Evolutionary conservation across 2,329 filamentous ascomycete species (phyloP).

Genomic region (Fusarium goolgardi): DNA sequence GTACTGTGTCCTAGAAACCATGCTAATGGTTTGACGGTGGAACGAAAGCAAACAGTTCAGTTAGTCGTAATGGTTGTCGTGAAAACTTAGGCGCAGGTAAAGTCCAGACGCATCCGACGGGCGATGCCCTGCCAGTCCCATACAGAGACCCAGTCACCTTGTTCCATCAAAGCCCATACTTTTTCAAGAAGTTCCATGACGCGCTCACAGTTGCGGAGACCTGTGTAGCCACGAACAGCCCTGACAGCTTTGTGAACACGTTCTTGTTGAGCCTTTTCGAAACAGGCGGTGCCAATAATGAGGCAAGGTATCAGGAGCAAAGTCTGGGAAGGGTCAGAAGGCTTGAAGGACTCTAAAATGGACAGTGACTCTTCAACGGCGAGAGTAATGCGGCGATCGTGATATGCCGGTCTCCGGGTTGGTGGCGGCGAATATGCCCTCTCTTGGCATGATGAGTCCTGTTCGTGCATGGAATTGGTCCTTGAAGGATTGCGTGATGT

Average conservation of each 20-base stretch:
- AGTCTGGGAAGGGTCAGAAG: slow-evolving; percentile 69
- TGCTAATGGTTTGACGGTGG: neutral
- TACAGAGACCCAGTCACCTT: slow-evolving; percentile 66
- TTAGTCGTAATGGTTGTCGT: neutral
- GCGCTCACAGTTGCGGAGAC: slow-evolving; percentile 68
- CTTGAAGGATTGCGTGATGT: slow-evolving; percentile 53
- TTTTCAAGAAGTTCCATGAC: slow-evolving; percentile 66
- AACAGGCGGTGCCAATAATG: slow-evolving; percentile 70
- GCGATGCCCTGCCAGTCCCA: slow-evolving; percentile 75
- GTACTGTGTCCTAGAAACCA: neutral
- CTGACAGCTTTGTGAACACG: slow-evolving; percentile 63
- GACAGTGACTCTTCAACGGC: slow-evolving; percentile 68
- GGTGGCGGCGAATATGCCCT: slow-evolving; percentile 59
- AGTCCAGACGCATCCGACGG: slow-evolving; percentile 64
- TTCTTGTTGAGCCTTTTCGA: slow-evolving; percentile 63
- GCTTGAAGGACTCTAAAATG: slow-evolving; percentile 66
- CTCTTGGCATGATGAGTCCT: slow-evolving; percentile 43
- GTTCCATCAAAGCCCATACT: slow-evolving; percentile 70
- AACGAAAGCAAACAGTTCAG: slow-evolving; percentile 15
- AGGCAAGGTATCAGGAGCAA: slow-evolving; percentile 70
- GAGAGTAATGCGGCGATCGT: slow-evolving; percentile 63
- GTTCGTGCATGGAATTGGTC: slow-evolving; percentile 57
- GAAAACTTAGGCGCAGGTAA: slow-evolving; percentile 61
- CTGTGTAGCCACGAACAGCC: slow-evolving; percentile 68
- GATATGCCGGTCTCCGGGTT: slow-evolving; percentile 59